These are phyloP conservation scores for Penicillium ochrochloron DNA, from an alignment of 495 filamentous ascomycete genomes.

Conservation along the genomic window DNA sequence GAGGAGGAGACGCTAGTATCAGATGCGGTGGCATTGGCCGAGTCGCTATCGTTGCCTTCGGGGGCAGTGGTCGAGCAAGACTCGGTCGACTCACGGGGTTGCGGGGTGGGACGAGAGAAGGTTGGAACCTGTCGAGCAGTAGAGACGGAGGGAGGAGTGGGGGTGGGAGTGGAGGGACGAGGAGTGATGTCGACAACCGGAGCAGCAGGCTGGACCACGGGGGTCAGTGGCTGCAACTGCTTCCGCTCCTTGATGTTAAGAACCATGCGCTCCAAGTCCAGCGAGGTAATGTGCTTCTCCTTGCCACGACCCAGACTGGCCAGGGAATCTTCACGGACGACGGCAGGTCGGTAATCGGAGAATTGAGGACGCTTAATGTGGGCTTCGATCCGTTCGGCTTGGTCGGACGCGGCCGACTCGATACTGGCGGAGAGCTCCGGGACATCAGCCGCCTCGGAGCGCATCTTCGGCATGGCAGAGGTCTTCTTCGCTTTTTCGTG, in stretches of 20 bases:
- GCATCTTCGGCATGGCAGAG: conserved; percentile 48
- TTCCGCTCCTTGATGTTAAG: conserved; percentile 82
- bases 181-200: conserved; percentile 60
- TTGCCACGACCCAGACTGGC: conserved; percentile 65
- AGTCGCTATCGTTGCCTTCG: conserved; percentile 53
- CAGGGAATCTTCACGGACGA: conserved; percentile 55
- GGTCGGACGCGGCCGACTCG: conserved; percentile 77
- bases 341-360: conserved; percentile 49
- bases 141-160: conserved; percentile 45
- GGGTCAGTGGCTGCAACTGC: conserved; percentile 61
- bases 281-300: conserved; percentile 89
- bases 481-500: conserved; percentile 56
- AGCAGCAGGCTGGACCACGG: conserved; percentile 47
- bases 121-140: conserved; percentile 30
- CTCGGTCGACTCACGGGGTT: conserved; percentile 51
- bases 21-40: conserved; percentile 43
- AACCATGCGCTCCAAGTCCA: conserved; percentile 88
- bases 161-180: conserved; percentile 48
- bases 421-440: conserved; percentile 92
- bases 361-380: conserved; percentile 57
- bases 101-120: conserved; percentile 26
- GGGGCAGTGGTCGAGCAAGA: conserved; percentile 59
- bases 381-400: conserved; percentile 72
- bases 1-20: conserved; percentile 59
- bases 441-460: conserved; percentile 59